Base-by-base conservation (phyloP, 2,329 filamentous ascomycete genomes). In the Juglanconis juglandina region DNA sequence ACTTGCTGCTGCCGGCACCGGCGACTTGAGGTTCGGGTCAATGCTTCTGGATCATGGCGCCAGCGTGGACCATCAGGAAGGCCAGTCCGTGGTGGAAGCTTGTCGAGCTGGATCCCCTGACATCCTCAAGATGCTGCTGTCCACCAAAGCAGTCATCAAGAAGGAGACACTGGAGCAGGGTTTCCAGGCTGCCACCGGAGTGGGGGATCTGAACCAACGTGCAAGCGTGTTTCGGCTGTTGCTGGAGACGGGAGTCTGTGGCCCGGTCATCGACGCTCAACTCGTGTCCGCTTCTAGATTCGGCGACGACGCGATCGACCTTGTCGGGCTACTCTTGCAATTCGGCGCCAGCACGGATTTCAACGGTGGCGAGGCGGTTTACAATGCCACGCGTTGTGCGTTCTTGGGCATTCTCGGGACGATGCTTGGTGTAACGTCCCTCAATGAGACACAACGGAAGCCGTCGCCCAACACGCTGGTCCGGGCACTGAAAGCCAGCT, bases 341-440 rank as follows among this genome's bases (percentile, higher is more conserved):
- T 75, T 79, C 37, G 83, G 84, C 0, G 85, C 84, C 3, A 80
- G 81, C 56, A 78, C 82, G 0, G 81, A 87, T 65, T 80, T 80
- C 67, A 80, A 80, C 24, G 75, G 77, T 9, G 83, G 83, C 1
- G 81, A 85, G 56, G 79, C 81, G 4, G 76, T 87, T 4, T 80
- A 83, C 64, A 79, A 81, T 10, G 81, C 83, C 1, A 79, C 81
- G 1, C 74, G 79, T 41, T 81, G 79, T 61, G 81, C 80, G 0
- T 81, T 79, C 60, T 69, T 83, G 44, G 74, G 72, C 0, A 83
- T 75, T 35, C 70, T 86, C 8, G 76, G 81, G 67, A 68, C 85
- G 56, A 74, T 86, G 53, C 70, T 86, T 6, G 81, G 81, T 0
- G 68, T 84, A 13, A 73, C 72, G 60, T 73, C 75, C 10, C 69